Evolutionary conservation across 495 filamentous ascomycete genomes (phyloP).

Genomic region (Penicillium malachiteum): DNA sequence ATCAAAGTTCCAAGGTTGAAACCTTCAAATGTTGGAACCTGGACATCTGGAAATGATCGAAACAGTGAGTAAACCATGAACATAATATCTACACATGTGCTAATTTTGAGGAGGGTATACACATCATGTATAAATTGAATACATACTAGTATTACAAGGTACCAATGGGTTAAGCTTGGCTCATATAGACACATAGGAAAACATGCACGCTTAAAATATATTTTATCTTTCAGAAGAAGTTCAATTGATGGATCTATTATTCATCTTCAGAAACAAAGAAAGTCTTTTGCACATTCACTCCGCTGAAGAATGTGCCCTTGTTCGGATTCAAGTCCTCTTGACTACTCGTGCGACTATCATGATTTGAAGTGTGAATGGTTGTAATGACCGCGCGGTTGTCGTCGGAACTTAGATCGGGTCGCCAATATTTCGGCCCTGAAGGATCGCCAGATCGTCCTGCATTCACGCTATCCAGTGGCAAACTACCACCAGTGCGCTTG

Average conservation of each 20-base stretch:
- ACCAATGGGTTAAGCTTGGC: too few relatives aligned
- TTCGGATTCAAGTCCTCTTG: slow-evolving; percentile 41
- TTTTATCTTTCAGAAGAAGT: too few relatives aligned
- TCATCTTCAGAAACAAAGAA: slow-evolving; percentile 37
- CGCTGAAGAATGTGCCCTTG: slow-evolving; percentile 21
- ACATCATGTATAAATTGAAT: too few relatives aligned
- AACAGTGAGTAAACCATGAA: too few relatives aligned
- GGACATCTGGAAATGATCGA: too few relatives aligned
- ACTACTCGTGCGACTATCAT: slow-evolving; percentile 34
- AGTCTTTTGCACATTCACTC: slow-evolving; percentile 42
- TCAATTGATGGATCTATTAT: neutral
- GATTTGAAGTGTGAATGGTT: slow-evolving; percentile 31
- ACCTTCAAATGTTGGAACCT: too few relatives aligned
- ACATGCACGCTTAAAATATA: too few relatives aligned
- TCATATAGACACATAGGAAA: neutral
- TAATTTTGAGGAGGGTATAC: too few relatives aligned
- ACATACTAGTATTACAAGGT: too few relatives aligned
- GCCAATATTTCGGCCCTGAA: slow-evolving; percentile 32
- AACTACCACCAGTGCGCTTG: slow-evolving; percentile 29
- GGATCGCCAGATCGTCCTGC: slow-evolving; percentile 15
- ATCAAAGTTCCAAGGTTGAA: too few relatives aligned
- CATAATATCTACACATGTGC: too few relatives aligned
- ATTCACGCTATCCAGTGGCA: slow-evolving; percentile 36
- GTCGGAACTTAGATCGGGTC: slow-evolving; percentile 30
- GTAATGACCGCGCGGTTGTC: slow-evolving; percentile 29